phyloP scores from a whole-genome alignment of 495 filamentous ascomycete species.

The Apiosordaria backusii region DNA sequence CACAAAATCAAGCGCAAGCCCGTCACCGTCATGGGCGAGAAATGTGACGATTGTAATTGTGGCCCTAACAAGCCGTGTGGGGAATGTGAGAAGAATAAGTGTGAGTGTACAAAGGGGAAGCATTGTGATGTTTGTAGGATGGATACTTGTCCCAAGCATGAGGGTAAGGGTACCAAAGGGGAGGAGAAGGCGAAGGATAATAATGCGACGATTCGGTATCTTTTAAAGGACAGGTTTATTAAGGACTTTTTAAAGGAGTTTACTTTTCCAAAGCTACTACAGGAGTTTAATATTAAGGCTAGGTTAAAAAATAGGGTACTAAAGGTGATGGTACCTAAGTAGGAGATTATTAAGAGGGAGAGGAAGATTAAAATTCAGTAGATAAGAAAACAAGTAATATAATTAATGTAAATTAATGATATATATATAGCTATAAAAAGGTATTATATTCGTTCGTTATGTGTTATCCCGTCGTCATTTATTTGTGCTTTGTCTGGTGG shows the following conservation, averaged over 20 bases:
- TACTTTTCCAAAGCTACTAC: constrained; percentile 24
- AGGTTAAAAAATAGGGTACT: constrained; percentile 24
- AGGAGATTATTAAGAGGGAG: constrained; percentile 6
- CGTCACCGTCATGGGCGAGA: constrained; percentile 3
- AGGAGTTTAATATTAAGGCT: constrained; percentile 25
- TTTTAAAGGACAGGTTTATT: constrained; percentile 8
- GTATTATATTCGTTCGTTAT: too few relatives aligned
- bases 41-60: background rate
- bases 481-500: too few relatives aligned
- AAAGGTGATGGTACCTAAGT: constrained; percentile 26
- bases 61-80: background rate
- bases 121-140: background rate
- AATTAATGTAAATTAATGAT: background rate
- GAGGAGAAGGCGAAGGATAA: background rate
- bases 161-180: background rate
- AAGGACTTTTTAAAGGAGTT: constrained; percentile 27
- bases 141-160: background rate
- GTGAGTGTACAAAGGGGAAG: constrained; percentile 6
- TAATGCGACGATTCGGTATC: background rate
- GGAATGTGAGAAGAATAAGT: constrained; percentile 7
- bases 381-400: background rate
- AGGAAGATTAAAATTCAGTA: constrained; percentile 20
- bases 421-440: background rate
- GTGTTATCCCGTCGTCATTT: too few relatives aligned
- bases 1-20: background rate